phyloP scores from a whole-genome alignment of 495 filamentous ascomycete species.

The Sordaria brevicollis region DNA sequence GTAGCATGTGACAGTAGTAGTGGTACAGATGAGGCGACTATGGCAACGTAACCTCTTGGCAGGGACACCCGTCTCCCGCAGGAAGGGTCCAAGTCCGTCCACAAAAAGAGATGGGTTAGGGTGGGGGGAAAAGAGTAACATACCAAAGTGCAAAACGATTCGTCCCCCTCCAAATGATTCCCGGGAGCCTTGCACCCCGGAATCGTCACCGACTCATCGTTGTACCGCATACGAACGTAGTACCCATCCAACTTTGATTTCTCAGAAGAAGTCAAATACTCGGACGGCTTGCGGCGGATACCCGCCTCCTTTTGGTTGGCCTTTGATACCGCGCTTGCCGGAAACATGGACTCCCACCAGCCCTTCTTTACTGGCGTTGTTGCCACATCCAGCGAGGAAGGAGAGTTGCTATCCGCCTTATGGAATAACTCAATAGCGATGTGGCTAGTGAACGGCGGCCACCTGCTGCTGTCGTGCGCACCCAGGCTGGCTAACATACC shows the following conservation, averaged over 20 bases:
- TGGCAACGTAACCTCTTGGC: neutral
- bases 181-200: constrained; percentile 68
- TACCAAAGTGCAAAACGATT: constrained; percentile 84
- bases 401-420: constrained; percentile 20
- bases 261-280: constrained; percentile 39
- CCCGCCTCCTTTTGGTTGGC: constrained; percentile 9
- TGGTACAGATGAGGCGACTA: neutral
- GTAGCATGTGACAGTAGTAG: neutral
- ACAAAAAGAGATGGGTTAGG: neutral
- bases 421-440: constrained; percentile 86
- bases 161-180: constrained; percentile 82
- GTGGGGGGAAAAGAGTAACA: constrained; percentile 7
- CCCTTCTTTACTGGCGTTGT: constrained; percentile 14
- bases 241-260: constrained; percentile 52
- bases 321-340: constrained; percentile 6
- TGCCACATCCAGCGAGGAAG: neutral
- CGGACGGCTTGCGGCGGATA: constrained; percentile 42
- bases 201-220: constrained; percentile 68
- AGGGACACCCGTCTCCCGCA: neutral
- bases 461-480: constrained; percentile 58
- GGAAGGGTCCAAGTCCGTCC: neutral
- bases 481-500: constrained; percentile 69
- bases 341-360: constrained; percentile 41
- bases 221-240: constrained; percentile 92
- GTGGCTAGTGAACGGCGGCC: constrained; percentile 89